Evolutionary conservation across 192 early-diverging fungal species (phyloP).

Genomic region (Coemansia sp.): DNA sequence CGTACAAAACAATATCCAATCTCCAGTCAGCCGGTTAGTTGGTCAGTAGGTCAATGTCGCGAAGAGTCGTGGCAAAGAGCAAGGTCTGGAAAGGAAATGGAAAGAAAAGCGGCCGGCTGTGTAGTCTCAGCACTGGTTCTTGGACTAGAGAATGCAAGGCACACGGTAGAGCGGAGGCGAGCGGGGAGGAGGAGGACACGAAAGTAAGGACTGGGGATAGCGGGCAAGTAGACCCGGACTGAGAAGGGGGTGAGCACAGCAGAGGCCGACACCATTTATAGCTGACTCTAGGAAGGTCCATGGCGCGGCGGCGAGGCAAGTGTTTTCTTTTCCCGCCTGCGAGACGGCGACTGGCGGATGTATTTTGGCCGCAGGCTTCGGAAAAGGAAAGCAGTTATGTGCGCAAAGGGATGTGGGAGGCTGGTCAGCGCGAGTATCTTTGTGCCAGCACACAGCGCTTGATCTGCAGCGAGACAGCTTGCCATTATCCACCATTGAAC

Average conservation of each 20-base stretch:
- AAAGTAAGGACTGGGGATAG: constrained; percentile 3
- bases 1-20: background rate
- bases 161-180: constrained; percentile 13
- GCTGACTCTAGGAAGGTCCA: background rate
- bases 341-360: background rate
- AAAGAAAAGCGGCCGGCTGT: constrained; percentile 3
- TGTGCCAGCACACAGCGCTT: background rate
- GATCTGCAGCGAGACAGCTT: background rate
- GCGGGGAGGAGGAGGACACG: constrained; percentile 5
- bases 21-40: background rate
- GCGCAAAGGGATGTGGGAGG: constrained; percentile 16
- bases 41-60: background rate
- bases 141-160: constrained; percentile 12
- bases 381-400: constrained; percentile 20
- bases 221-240: background rate
- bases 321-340: background rate
- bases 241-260: background rate
- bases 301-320: background rate
- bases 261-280: background rate
- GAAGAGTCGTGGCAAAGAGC: constrained; percentile 9
- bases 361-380: background rate
- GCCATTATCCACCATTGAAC: background rate
- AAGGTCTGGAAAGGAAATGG: constrained; percentile 1
- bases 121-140: constrained; percentile 4
- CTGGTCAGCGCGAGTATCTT: background rate